Evolutionary conservation across 495 filamentous ascomycete genomes (phyloP).

Genomic region (Hyaloscypha hepaticicola): DNA sequence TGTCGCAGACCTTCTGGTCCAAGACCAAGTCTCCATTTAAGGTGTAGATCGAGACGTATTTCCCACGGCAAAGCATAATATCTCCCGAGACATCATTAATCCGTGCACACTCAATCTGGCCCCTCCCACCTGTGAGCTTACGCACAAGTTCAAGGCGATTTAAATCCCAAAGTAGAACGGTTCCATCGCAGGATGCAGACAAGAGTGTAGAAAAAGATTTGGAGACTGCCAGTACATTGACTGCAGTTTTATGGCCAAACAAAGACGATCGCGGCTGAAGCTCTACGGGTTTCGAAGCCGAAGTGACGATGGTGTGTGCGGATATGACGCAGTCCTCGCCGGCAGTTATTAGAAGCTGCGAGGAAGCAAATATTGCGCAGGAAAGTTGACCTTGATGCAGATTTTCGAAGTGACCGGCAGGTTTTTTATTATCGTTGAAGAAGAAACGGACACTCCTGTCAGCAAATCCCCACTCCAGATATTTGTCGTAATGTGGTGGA

Average conservation of each 20-base stretch:
- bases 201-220: conserved; percentile 84
- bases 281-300: conserved; percentile 65
- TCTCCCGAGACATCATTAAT: conserved; percentile 90
- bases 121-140: conserved; percentile 54
- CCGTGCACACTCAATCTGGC: conserved; percentile 63
- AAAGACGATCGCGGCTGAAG: conserved; percentile 76
- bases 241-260: conserved; percentile 83
- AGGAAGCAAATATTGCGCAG: conserved; percentile 79
- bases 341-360: conserved; percentile 83
- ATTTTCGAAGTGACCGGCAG: conserved; percentile 85
- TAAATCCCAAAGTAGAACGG: conserved; percentile 88
- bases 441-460: conserved; percentile 93
- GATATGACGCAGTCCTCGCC: conserved; percentile 89
- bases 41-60: conserved; percentile 74
- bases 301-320: conserved; percentile 66
- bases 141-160: conserved; percentile 86
- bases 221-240: conserved; percentile 78
- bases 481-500: conserved; percentile 83
- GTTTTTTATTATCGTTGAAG: conserved; percentile 51
- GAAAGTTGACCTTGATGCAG: conserved; percentile 87
- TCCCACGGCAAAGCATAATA: conserved; percentile 78
- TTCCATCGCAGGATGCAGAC: conserved; percentile 75
- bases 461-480: conserved; percentile 93
- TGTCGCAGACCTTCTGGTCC: conserved; percentile 73
- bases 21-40: conserved; percentile 83